A percentile compares a stretch with the other conserved stretches of the same genome.
Evolutionary conservation across 2,329 filamentous ascomycete genomes (phyloP).

Genomic region (Hypoxylon sp.): DNA sequence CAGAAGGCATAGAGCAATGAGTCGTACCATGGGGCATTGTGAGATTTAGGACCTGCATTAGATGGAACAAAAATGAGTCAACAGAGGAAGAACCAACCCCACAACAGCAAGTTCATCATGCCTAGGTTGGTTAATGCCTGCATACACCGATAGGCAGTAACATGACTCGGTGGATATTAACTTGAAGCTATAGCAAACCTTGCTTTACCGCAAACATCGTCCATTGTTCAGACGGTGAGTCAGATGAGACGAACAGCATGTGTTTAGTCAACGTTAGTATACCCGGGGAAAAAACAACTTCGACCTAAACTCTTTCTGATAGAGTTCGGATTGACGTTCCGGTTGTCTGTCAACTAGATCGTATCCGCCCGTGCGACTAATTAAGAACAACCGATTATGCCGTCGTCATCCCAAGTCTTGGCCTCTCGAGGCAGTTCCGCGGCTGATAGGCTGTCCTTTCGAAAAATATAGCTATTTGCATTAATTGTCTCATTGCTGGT

Average conservation of each 20-base stretch:
- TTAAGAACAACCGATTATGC: neutral
- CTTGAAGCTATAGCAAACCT: conserved; percentile 1
- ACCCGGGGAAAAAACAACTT: neutral
- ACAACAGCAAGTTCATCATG: conserved; percentile 8
- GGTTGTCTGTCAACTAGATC: conserved; percentile 18
- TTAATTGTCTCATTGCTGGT: conserved; percentile 6
- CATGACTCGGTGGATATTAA: conserved; percentile 2
- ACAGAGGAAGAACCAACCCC: conserved; percentile 26
- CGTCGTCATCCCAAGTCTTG: conserved; percentile 16
- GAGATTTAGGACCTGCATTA: conserved; percentile 38
- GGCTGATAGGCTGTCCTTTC: conserved; percentile 11
- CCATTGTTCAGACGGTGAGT: neutral
- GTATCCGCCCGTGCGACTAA: conserved; percentile 17
- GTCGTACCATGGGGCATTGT: conserved; percentile 23
- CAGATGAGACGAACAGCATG: too few species aligned
- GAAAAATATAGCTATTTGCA: conserved; percentile 7
- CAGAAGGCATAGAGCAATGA: conserved; percentile 10
- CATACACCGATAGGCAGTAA: neutral
- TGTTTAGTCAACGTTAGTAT: neutral
- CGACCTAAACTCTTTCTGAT: too few species aligned
- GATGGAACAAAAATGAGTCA: conserved; percentile 35
- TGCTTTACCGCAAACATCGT: conserved; percentile 7
- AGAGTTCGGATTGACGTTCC: too few species aligned
- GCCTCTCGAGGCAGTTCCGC: conserved; percentile 4
- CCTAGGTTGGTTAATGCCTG: conserved; percentile 1